Base-by-base conservation (phyloP, 78 protist species). In the Cavenderia fasciculata region DNA sequence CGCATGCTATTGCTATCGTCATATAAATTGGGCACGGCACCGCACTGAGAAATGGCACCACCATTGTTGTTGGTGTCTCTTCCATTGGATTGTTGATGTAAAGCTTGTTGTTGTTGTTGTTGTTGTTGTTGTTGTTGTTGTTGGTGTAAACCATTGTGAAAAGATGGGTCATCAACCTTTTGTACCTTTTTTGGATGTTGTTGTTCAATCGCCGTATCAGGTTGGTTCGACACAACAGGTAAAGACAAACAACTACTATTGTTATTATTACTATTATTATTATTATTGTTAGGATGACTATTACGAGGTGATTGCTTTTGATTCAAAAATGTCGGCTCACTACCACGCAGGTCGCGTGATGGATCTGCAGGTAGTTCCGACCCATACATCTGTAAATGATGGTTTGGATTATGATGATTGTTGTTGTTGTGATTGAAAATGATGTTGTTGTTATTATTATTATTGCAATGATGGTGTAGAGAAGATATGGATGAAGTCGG, bases 91-190 rank as follows among this genome's bases (percentile, higher is more conserved):
- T 56, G 84, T n/a, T 56, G 84, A 21, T 38, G 66, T 36, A 33
- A 59, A 8, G 11, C 23, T 14, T n/a, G n/a, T n/a, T n/a, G 49
- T 73, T 51, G 82, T 46, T 34, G 34, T 31, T 44, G 70, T 61
- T 75, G 86, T 38, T 59, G 61, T 6, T 77, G 63, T n/a, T 34
- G 73, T 41, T 63, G 63, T 18, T 57, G 52, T 38, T 75, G 70
- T 59, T 61, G 70, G 1, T 75, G 63, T 29, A 59, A 40, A 5
- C 19, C 52, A 5, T 16, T 29, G 4, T 63, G 72, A 27, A 31
- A 38, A 31, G 69, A 7, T 12, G 54, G 27, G 54, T 12, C 12
- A 14, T 12, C 14, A 49, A 12, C 54, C 14, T 12, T 49, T 12
- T 49, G 54, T 49, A 12, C 54, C 12, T 49, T 49, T 49, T 49